Base-by-base conservation (phyloP, 192 early-diverging fungal species). In the Dispira simplex region DNA sequence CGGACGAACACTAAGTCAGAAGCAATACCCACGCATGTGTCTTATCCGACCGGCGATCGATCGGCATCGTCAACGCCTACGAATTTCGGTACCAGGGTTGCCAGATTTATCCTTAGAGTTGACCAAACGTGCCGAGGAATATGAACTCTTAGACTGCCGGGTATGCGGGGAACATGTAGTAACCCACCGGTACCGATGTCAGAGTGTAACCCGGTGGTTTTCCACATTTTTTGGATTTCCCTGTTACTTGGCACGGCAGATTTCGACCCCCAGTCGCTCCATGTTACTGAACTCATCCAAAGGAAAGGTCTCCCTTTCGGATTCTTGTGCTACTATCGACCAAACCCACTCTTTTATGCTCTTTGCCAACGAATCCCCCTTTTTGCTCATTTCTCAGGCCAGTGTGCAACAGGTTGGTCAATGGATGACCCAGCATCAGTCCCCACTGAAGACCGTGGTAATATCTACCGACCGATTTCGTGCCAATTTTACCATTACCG, bases 311-410 rank as follows among this genome's bases (percentile, higher is more conserved):
- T 16, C 8, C 44, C 46, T 16, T 20, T 23, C 68, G 64, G 0
- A 66, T 68, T 6, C 70, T 71, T 39, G 59, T 74, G 8, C 44
- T 25, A 73, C 77, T 64, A 66, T 67, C 25, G 66, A 78, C 54
- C 47, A 73, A 57, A 65, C 69, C 27, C 69, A 63, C 69, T 1
- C 64, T 28, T n/a, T 49, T 11, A 67, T 81, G 21, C 75, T 82
- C 12, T 79, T 92, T 62, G 83, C 84, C 46, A 92, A 90, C 64
- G 77, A 85, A 62, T 79, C 86, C 23, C 86, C 82, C 39, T 85
- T 86, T 65, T 71, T 91, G 28, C 47, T 90, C 64, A 79, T 89
- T 26, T 79, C 83, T 16, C 62, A 67, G 21, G 69, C 81, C 45
- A 87, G 82, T 53, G 77, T 82, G 0, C 64, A 76, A 39, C 65